Conservation (phyloP, 176 grass and related monocot genomes). For the Themeda triandra region DNA sequence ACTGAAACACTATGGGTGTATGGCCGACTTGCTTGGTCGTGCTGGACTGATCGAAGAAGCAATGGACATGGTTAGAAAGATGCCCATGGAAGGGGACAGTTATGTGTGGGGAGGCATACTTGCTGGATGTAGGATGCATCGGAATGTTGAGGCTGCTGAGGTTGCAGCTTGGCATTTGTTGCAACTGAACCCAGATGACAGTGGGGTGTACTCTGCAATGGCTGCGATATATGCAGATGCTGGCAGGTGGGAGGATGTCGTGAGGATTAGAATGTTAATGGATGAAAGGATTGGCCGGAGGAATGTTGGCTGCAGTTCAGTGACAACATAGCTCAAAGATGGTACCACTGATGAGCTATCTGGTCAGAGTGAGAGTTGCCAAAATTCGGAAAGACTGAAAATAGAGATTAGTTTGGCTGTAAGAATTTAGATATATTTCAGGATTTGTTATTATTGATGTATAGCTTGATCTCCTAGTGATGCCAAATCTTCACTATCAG, state of each 20-base stretch:
- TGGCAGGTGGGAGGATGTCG: slow-evolving; percentile 62
- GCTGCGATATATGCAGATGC: slow-evolving; percentile 47
- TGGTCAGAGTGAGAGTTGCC: not conserved
- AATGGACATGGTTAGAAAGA: slow-evolving; percentile 47
- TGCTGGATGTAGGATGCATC: slow-evolving; percentile 57
- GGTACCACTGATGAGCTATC: not conserved
- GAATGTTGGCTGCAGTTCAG: slow-evolving; percentile 48
- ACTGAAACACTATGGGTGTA: slow-evolving; percentile 73
- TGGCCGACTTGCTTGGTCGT: slow-evolving; percentile 60
- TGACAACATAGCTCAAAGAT: slow-evolving; percentile 11
- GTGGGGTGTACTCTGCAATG: slow-evolving; percentile 62
- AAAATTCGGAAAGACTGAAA: no score
- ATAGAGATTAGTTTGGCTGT: no score
- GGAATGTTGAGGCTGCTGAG: slow-evolving; percentile 44
- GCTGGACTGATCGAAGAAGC: slow-evolving; percentile 52
- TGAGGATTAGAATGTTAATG: slow-evolving; percentile 49
- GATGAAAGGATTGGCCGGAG: slow-evolving; percentile 36
- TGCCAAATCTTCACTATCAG: not conserved
- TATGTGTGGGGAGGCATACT: slow-evolving; percentile 70
- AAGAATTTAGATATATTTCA: no score
- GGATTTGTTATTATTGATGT: no score
- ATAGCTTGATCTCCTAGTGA: no score
- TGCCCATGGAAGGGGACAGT: slow-evolving; percentile 46
- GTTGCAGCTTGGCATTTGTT: slow-evolving; percentile 45
- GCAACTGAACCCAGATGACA: slow-evolving; percentile 41